These are phyloP conservation scores for Gynandropsis gynandra DNA, from an alignment of 345 rosid species.

Conservation along the genomic window DNA sequence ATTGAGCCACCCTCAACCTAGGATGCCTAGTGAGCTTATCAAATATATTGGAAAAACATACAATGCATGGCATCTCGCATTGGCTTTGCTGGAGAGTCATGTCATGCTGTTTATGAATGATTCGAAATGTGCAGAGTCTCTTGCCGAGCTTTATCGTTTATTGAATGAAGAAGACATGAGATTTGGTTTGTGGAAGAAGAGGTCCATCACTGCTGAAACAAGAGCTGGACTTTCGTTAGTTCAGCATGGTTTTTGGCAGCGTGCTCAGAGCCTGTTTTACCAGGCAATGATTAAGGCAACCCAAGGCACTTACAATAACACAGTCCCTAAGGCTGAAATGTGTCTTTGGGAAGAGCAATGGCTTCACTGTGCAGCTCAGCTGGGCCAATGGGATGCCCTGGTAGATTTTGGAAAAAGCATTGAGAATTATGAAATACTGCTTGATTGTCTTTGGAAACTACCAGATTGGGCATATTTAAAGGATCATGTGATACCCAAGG, in stretches of 20 bases:
- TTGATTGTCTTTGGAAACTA: constrained; percentile 89
- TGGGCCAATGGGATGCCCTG: constrained; percentile 97
- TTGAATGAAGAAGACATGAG: constrained; percentile 99
- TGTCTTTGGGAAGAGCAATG: constrained; percentile 99
- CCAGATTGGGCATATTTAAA: constrained; percentile 95
- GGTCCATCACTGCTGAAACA: constrained; percentile 90
- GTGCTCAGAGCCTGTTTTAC: constrained; percentile 83
- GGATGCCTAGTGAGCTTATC: constrained; percentile 97
- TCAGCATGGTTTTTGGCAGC: constrained; percentile 99
- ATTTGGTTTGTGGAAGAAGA: constrained; percentile 96
- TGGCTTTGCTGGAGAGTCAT: constrained; percentile 92
- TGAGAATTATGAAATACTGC: constrained; percentile 92
- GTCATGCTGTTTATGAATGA: constrained; percentile 89
- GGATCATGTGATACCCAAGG: constrained; percentile 95
- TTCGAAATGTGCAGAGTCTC: constrained; percentile 83
- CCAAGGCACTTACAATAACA: constrained; percentile 93
- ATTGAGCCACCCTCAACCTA: constrained; percentile 97
- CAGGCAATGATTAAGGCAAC: constrained; percentile 99
- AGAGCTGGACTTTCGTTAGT: constrained; percentile 93
- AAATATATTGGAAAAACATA: constrained; percentile 93
- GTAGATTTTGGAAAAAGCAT: constrained; percentile 88
- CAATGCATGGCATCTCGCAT: constrained; percentile 95
- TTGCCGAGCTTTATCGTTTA: constrained; percentile 92
- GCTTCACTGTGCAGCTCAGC: constrained; percentile 90
- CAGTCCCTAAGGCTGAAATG: constrained; percentile 99